Evolutionary conservation across 495 filamentous ascomycete genomes (phyloP), one percentile per base, ranked within the genome.

Genomic region (Tuber aestivum): DNA sequence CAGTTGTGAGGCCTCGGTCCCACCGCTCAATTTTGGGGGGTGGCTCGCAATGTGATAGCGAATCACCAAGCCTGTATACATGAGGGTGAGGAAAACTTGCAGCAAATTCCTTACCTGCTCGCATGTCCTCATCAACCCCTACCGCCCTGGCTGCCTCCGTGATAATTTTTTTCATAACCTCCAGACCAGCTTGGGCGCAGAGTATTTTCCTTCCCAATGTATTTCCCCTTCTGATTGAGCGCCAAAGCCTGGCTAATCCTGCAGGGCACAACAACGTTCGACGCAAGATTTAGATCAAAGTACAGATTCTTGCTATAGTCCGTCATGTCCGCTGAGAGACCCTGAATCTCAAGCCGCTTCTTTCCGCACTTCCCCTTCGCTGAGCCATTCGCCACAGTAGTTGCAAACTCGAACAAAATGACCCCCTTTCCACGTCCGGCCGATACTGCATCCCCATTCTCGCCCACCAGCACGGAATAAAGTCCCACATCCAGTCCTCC

Each of bases 191-290:
- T 84, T 97, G 93, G 87, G 68, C 95, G 89, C 35, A 97, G 86
- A 76, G 93, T 93, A 83, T 92, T 93, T 2, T 92, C 96, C 83
- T 97, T 94, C 77, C 92, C 90, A 72, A 97, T 96, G 81, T 96
- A 98, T 88, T 97, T 97, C 71, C 95, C 95, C 83, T 97, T 97
- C 80, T 94, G 91, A 84, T 97, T 97, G 87, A 99, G 97, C 20
- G 93, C 84, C 32, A 99, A 88, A 79, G 93, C 89, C 68, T 92
- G 89, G 2, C 92, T 86, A 73, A 91, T 41, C 56, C 82, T 77
- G 79, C 87, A 92, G 41, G 88, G 87, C 12, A 89, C 86, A 3
- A 89, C 89, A 35, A 88, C 87, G 78, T 91, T 89, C 7, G 88
- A 87, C 44, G 89, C 89, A 8, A 94, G 83, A 81, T 85, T 92